These are phyloP conservation scores for Shiraia bambusicola DNA, from an alignment of 2,329 filamentous ascomycete species.

Conservation along the genomic window DNA sequence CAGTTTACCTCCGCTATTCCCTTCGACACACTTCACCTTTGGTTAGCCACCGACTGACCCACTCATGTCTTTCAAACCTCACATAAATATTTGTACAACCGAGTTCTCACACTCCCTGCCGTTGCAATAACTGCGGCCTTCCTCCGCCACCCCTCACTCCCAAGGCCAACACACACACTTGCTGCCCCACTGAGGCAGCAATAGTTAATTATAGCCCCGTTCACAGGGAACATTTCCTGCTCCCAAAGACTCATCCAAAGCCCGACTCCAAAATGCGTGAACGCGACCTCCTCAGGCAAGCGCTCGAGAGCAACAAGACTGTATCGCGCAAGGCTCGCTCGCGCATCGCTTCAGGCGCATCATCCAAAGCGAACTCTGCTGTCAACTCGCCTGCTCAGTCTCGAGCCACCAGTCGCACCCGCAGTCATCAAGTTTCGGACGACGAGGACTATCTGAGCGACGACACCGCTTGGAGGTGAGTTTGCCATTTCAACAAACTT, in stretches of 20 bases:
- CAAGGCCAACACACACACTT: slow-evolving; percentile 9
- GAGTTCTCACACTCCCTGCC: slow-evolving; percentile 35
- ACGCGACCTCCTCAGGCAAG: slow-evolving; percentile 67
- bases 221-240: slow-evolving; percentile 14
- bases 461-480: slow-evolving; percentile 59
- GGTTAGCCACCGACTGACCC: slow-evolving; percentile 20
- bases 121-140: slow-evolving; percentile 33
- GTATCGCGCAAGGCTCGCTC: slow-evolving; percentile 67
- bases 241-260: slow-evolving; percentile 1
- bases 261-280: slow-evolving; percentile 57
- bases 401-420: slow-evolving; percentile 48
- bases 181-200: slow-evolving; percentile 10
- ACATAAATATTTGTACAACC: slow-evolving; percentile 25
- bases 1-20: slow-evolving; percentile 8
- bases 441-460: slow-evolving; percentile 65
- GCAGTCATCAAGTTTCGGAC: slow-evolving; percentile 64
- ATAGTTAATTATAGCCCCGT: neutral
- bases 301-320: slow-evolving; percentile 72
- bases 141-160: slow-evolving; percentile 27
- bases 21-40: slow-evolving; percentile 6
- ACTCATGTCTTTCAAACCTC: slow-evolving; percentile 41
- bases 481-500: slow-evolving; percentile 16
- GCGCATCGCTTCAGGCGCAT: slow-evolving; percentile 56
- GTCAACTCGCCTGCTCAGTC: slow-evolving; percentile 61
- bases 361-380: slow-evolving; percentile 61